Evolutionary conservation across 1,284 basidiomycete genomes (phyloP), one percentile per base, ranked within the genome.

Genomic region (Pseudozyma flocculosa): DNA sequence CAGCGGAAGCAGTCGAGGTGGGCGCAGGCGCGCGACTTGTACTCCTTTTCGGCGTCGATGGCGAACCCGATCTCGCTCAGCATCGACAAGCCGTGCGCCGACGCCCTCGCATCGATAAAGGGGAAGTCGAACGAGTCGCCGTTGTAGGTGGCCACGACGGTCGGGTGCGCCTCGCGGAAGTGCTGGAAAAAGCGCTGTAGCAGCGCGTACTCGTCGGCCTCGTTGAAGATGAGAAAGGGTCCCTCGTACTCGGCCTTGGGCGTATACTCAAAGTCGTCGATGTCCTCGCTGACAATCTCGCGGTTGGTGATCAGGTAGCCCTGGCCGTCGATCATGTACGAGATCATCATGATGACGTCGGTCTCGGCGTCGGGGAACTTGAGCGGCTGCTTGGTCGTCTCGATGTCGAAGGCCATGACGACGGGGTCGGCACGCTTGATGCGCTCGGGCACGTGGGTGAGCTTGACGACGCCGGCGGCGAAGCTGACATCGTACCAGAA

Each of bases 341-440:
- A 98, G 67, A 99, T 98, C 95, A 99, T 99, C 94, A 99, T 98
- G 72, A 99, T 91, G 77, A 95, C 92, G 81, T 98, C 95, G 19
- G 89, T 87, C 13, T 88, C 86, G 68, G 92, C 89, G 81, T 98
- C 95, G 1, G 95, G 95, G 77, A 98, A 98, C 80, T 98, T 98
- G 76, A 98, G 86, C 14, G 95, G 95, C 43, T 92, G 89, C 80
- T 99, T 99, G 1, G 93, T 93, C 24, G 92, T 95, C 81, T 99
- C 95, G 74, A 99, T 99, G 85, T 98, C 95, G 79, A 85, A 99
- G 0, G 95, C 95, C 89, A 99, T 90, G 52, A 99, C 92, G 44
- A 98, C 92, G 0, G 95, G 95, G 75, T 99, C 95, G 30, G 95
- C 92, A 85, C 95, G 93, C 79, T 96, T 94, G 61, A 98, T 93